A percentile compares a stretch with the other conserved stretches of the same genome.
These are phyloP conservation scores for Echinosophora koreensis DNA, from an alignment of 306 rosid species.

Conservation along the genomic window DNA sequence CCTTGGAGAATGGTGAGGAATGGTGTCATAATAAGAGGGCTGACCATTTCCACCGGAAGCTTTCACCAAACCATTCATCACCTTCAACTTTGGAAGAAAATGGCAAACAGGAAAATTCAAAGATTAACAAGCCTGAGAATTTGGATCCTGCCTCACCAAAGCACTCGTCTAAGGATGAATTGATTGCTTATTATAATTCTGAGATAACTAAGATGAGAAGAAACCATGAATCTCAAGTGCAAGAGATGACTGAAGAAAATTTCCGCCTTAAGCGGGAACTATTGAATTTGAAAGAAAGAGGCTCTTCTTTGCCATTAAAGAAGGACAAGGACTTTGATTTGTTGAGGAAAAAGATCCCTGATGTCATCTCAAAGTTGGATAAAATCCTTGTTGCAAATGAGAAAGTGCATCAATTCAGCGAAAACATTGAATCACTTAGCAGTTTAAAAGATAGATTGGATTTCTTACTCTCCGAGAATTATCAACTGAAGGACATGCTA, in stretches of 20 bases:
- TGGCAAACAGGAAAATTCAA: conserved; percentile 66
- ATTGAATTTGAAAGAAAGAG: conserved; percentile 60
- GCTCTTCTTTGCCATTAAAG: conserved; percentile 62
- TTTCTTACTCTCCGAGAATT: conserved; percentile 64
- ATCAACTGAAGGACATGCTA: conserved; percentile 66
- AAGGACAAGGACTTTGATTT: conserved; percentile 79
- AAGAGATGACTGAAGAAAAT: conserved; percentile 66
- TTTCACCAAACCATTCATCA: conserved; percentile 48
- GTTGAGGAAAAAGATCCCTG: conserved; percentile 73
- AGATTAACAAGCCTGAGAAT: conserved; percentile 53
- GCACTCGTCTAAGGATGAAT: conserved; percentile 62
- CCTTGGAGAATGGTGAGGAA: conserved; percentile 67
- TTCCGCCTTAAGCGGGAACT: conserved; percentile 66
- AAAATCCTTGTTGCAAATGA: conserved; percentile 64
- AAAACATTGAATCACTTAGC: conserved; percentile 60
- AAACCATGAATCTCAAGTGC: conserved; percentile 83
- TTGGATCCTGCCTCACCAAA: conserved; percentile 57
- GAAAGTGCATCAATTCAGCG: conserved; percentile 51
- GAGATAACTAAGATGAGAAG: conserved; percentile 81
- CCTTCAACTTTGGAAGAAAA: conserved; percentile 64
- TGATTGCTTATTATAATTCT: conserved; percentile 53
- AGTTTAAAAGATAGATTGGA: conserved; percentile 72
- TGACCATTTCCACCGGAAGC: conserved; percentile 59
- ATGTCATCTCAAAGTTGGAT: conserved; percentile 73
- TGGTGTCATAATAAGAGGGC: conserved; percentile 60